These are phyloP conservation scores for Agrocybe chaxingu DNA, from an alignment of 768 basidiomycete species.

Conservation along the genomic window DNA sequence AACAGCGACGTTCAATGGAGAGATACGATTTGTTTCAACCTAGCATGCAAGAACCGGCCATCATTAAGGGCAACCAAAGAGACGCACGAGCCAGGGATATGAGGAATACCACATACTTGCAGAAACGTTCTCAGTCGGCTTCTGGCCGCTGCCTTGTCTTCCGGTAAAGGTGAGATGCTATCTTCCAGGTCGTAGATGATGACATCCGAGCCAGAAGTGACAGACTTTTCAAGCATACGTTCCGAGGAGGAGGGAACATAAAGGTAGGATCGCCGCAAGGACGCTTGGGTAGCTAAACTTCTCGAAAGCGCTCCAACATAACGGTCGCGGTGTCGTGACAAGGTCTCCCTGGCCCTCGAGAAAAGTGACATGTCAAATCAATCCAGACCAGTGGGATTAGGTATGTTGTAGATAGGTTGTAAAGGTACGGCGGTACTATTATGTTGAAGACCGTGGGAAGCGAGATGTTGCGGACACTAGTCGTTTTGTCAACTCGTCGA, in stretches of 20 bases:
- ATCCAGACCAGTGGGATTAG: too few species aligned
- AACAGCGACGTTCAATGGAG: slow-evolving; percentile 55
- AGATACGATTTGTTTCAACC: slow-evolving; percentile 29
- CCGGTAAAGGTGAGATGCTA: slow-evolving; percentile 66
- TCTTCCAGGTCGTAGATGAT: slow-evolving; percentile 91
- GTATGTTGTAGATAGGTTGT: too few species aligned
- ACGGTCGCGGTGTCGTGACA: too few species aligned
- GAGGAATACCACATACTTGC: slow-evolving; percentile 29
- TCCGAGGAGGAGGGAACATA: slow-evolving; percentile 82
- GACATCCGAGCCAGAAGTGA: slow-evolving; percentile 60
- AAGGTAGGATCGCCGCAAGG: slow-evolving; percentile 51
- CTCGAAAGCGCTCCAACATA: not conserved
- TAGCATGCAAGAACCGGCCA: not conserved
- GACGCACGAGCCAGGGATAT: not conserved
- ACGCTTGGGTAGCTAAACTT: not conserved
- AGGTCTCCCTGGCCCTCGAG: too few species aligned
- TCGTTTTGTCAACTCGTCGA: too few species aligned
- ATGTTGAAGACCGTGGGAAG: too few species aligned
- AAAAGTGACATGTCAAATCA: too few species aligned
- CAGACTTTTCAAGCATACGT: slow-evolving; percentile 79
- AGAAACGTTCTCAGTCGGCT: slow-evolving; percentile 53
- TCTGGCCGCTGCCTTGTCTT: slow-evolving; percentile 61
- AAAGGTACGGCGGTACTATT: too few species aligned
- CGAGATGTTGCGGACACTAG: too few species aligned
- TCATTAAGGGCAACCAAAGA: not conserved